A percentile compares a stretch with the other conserved stretches of the same genome.
These are phyloP conservation scores for Phytopythium sindhum DNA, from an alignment of 352 stramenopile genomes.

Conservation along the genomic window DNA sequence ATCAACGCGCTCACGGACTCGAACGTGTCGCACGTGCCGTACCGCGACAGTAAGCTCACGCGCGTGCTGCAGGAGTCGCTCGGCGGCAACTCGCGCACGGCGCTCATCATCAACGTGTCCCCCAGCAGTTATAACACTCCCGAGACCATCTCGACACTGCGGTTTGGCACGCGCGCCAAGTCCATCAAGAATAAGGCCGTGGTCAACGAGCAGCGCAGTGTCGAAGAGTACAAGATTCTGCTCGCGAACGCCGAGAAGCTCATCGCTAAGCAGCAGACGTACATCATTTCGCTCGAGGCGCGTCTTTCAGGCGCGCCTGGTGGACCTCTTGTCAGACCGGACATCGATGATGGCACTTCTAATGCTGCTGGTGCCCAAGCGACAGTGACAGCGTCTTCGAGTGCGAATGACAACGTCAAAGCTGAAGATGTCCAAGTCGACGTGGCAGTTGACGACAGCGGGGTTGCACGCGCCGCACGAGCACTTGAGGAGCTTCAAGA, in stretches of 20 bases:
- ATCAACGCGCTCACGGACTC: slow-evolving; percentile 93
- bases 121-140: slow-evolving; percentile 86
- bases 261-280: slow-evolving; percentile 74
- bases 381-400: background rate
- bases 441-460: slow-evolving; percentile 7
- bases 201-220: slow-evolving; percentile 90
- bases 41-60: slow-evolving; percentile 90
- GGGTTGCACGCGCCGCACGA: slow-evolving; percentile 40
- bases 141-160: slow-evolving; percentile 92
- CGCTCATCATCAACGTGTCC: slow-evolving; percentile 92
- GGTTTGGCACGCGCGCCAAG: slow-evolving; percentile 92
- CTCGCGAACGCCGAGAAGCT: slow-evolving; percentile 80
- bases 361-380: background rate
- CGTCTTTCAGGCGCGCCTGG: slow-evolving; percentile 29
- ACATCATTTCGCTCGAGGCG: slow-evolving; percentile 81
- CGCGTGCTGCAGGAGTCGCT: slow-evolving; percentile 92
- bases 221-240: slow-evolving; percentile 89
- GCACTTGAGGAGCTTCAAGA: slow-evolving; percentile 74
- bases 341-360: background rate
- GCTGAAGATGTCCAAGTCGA: slow-evolving; percentile 26
- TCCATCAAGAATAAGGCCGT: slow-evolving; percentile 94
- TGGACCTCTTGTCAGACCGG: background rate
- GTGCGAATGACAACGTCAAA: slow-evolving; percentile 8
- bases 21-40: slow-evolving; percentile 78
- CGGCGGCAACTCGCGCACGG: slow-evolving; percentile 92